Percentiles rank a stretch among this genome's conserved stretches.
Evolutionary conservation across 768 basidiomycete species (phyloP).

Genomic region (Auriscalpium orientale): DNA sequence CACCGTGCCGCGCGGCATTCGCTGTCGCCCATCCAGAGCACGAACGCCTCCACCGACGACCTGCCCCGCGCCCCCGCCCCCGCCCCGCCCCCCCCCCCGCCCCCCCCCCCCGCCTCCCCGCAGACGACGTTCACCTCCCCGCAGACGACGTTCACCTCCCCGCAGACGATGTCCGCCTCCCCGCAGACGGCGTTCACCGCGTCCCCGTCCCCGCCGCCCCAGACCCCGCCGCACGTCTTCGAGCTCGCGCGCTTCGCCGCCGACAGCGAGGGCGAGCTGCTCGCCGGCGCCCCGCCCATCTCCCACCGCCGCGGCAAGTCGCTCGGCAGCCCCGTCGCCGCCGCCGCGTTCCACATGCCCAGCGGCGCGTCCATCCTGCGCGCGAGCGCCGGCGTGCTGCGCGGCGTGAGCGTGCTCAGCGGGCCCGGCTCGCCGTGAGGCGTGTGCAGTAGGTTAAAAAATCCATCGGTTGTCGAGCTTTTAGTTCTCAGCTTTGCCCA

Average conservation of each 20-base stretch:
- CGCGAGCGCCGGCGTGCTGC: slow-evolving; percentile 22
- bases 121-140: not conserved
- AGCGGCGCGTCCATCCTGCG: slow-evolving; percentile 18
- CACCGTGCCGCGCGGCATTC: not conserved
- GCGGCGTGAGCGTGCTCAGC: slow-evolving; percentile 19
- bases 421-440: not conserved
- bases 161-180: slow-evolving; percentile 10
- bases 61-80: not conserved
- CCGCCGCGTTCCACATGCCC: slow-evolving; percentile 10
- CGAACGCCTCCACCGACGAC: slow-evolving; percentile 9
- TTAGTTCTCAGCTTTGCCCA: no score
- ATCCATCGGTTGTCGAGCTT: no score
- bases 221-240: slow-evolving; percentile 9
- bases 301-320: not conserved
- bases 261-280: not conserved
- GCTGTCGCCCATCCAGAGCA: slow-evolving; percentile 13
- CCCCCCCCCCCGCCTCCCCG: not conserved
- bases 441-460: no score
- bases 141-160: not conserved
- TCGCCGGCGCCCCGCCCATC: not conserved
- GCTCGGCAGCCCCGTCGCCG: not conserved
- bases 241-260: slow-evolving; percentile 6
- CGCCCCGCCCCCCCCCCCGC: not conserved
- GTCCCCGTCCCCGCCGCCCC: slow-evolving; percentile 3
- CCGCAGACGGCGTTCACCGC: not conserved